Conservation (phyloP, 768 basidiomycete genomes). For the Chiua virens region DNA sequence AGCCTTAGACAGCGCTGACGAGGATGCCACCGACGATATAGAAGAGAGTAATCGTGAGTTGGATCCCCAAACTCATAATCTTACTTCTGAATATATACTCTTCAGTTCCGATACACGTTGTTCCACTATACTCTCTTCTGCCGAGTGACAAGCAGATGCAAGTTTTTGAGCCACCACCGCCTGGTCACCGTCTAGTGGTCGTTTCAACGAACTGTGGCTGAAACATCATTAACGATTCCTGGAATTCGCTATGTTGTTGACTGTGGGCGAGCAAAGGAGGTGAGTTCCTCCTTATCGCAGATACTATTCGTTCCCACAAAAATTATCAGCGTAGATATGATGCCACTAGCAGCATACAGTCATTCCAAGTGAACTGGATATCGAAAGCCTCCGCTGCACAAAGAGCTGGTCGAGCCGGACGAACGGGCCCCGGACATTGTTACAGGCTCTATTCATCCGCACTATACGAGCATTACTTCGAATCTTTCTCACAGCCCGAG, state of each 20-base stretch:
- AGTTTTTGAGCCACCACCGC: constrained; percentile 85
- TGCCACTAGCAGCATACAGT: constrained; percentile 75
- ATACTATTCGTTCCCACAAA: neutral
- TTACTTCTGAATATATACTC: neutral
- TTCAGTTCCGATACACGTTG: constrained; percentile 88
- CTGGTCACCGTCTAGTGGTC: constrained; percentile 82
- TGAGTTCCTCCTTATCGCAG: constrained; percentile 26
- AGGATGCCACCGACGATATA: constrained; percentile 51
- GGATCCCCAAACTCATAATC: constrained; percentile 3
- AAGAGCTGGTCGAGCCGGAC: constrained; percentile 93
- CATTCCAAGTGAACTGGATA: constrained; percentile 91
- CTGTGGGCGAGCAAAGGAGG: constrained; percentile 93
- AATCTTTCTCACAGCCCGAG: constrained; percentile 84
- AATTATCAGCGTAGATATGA: constrained; percentile 76
- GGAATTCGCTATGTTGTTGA: constrained; percentile 98
- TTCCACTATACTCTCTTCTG: constrained; percentile 91
- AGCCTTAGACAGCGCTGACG: constrained; percentile 72
- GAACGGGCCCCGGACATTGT: constrained; percentile 97
- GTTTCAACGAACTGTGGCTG: constrained; percentile 96
- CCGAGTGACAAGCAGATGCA: constrained; percentile 94
- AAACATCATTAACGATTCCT: constrained; percentile 96
- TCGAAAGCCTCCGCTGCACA: constrained; percentile 95
- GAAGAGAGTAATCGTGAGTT: constrained; percentile 68
- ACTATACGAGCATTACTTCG: constrained; percentile 90
- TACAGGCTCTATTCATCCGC: constrained; percentile 97